Conservation (phyloP, 768 basidiomycete genomes). For the Leccinum rimulosum region DNA sequence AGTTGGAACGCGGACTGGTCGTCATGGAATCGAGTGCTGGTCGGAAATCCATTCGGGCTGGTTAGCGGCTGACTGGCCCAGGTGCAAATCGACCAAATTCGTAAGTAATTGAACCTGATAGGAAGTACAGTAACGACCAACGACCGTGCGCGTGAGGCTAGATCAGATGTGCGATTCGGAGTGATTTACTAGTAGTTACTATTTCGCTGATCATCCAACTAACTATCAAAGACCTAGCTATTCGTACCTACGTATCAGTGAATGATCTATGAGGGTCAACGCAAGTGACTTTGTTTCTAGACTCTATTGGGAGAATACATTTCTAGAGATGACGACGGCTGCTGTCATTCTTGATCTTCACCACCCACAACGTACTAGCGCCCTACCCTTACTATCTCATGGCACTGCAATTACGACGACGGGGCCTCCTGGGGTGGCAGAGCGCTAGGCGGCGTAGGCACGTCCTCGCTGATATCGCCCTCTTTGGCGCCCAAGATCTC, state of each 20-base stretch:
- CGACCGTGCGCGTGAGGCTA: too few species aligned
- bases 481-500: constrained; percentile 56
- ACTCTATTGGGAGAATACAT: not conserved
- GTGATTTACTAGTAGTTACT: too few species aligned
- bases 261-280: not conserved
- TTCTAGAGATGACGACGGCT: not conserved
- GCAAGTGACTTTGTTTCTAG: not conserved
- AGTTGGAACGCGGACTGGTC: not conserved
- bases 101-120: not conserved
- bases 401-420: not conserved
- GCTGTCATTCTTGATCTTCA: not conserved
- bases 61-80: not conserved
- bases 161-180: too few species aligned
- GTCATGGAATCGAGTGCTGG: not conserved
- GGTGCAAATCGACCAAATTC: not conserved
- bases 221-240: not conserved
- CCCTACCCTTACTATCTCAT: not conserved
- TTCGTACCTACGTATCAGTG: not conserved
- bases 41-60: not conserved
- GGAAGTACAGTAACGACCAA: too few species aligned
- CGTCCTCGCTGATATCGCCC: constrained; percentile 41
- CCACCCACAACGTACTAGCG: too few species aligned
- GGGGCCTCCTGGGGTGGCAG: not conserved
- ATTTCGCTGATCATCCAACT: too few species aligned
- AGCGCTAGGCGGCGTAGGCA: constrained; percentile 29